Base-by-base conservation (phyloP, 192 early-diverging fungal species). In the Mortierella claussenii region DNA sequence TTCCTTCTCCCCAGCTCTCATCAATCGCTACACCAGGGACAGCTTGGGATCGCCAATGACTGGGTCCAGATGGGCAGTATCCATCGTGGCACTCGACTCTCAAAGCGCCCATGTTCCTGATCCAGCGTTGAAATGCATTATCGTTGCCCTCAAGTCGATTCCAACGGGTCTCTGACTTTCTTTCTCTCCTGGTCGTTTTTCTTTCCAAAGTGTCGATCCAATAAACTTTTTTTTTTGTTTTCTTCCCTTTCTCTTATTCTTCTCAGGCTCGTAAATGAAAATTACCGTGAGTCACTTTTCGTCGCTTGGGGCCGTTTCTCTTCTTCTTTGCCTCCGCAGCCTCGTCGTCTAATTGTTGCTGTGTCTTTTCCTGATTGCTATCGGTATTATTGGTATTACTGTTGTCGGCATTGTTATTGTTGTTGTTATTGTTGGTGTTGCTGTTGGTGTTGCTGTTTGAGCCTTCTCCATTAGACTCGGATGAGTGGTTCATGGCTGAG, bases 231-330 rank as follows among this genome's bases (percentile, higher is more conserved):
- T n/a, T n/a, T n/a, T n/a, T 40, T 40, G 13, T 13, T 40, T 40
- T 40, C 37, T 40, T 40, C 13, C 13, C 37, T 40, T 10, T 40
- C n/a, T n/a, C n/a, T n/a, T n/a, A n/a, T n/a, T n/a, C n/a, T n/a
- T n/a, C n/a, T n/a, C n/a, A n/a, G 17, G 18, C 3, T 18, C 28
- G 28, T 17, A 47, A n/a, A 48, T 34, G 32, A 26, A 57, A 36
- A 42, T 61, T 86, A 86, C 87, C 87, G 63, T 88, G 87, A 61
- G 87, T 88, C 52, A 88, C 87, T 75, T 88, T 88, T 73, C 85
- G 55, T 65, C 87, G 50, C 52, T 88, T 88, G 20, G 87, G 85
- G 1, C 85, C 87, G 13, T 80, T 76, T 49, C 87, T 67, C 55
- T 88, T 88, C 79, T 88, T 88, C 55, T 86, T 86, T 23, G 53